Evolutionary conservation across 768 basidiomycete genomes (phyloP).

Genomic region (Phlegmacium glaucopus): DNA sequence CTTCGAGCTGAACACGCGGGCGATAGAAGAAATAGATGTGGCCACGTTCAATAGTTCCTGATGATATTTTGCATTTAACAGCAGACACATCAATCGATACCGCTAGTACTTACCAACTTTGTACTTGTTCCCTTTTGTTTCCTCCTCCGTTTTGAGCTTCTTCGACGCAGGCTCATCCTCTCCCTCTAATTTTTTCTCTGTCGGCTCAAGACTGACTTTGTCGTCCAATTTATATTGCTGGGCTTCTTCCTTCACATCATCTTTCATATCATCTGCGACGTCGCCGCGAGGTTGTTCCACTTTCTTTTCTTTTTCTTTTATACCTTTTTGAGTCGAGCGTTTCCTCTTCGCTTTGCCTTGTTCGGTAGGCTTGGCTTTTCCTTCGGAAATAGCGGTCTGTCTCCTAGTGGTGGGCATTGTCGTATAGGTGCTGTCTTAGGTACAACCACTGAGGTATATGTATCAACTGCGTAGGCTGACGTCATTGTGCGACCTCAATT

Average conservation of each 20-base stretch:
- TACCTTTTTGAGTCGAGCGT: slow-evolving; percentile 1
- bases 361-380: slow-evolving; percentile 9
- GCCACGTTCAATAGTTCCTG: slow-evolving; percentile 55
- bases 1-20: slow-evolving; percentile 50
- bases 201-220: slow-evolving; percentile 13
- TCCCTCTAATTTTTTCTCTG: slow-evolving; percentile 2
- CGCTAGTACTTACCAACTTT: slow-evolving; percentile 13
- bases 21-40: slow-evolving; percentile 67
- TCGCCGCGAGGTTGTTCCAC: slow-evolving; percentile 5
- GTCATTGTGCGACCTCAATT: slow-evolving; percentile 5
- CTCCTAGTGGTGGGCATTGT: slow-evolving; percentile 35
- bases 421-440: slow-evolving; percentile 1
- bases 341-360: slow-evolving; percentile 4
- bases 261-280: not conserved
- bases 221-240: slow-evolving; percentile 7
- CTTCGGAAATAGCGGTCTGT: slow-evolving; percentile 13
- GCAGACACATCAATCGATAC: not conserved
- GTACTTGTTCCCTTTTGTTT: slow-evolving; percentile 12
- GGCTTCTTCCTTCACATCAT: slow-evolving; percentile 2
- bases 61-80: not conserved
- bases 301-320: no score
- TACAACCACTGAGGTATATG: not conserved
- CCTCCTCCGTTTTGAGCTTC: slow-evolving; percentile 22
- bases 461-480: slow-evolving; percentile 3
- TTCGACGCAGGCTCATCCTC: slow-evolving; percentile 21